These are phyloP conservation scores for Tolypocladium ophioglossoides DNA, from an alignment of 2,329 filamentous ascomycete genomes.

Conservation along the genomic window DNA sequence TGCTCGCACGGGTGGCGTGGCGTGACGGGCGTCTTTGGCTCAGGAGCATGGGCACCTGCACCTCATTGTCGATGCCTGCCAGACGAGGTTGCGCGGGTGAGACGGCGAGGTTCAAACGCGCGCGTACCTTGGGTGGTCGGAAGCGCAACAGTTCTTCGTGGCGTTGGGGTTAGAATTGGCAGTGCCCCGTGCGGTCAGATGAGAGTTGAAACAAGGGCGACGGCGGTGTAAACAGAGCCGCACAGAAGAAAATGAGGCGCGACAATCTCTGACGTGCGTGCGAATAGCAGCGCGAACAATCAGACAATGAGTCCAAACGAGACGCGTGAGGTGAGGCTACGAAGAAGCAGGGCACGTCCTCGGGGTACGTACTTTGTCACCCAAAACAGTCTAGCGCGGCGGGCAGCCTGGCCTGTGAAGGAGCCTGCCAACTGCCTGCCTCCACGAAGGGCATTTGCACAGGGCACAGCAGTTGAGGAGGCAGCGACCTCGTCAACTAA, in stretches of 20 bases:
- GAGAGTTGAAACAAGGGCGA: neutral
- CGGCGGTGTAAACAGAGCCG: neutral
- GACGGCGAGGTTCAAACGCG: neutral
- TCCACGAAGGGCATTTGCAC: neutral
- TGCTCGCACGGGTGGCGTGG: neutral
- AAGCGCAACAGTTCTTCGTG: neutral
- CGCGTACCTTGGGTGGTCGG: neutral
- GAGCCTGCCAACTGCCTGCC: neutral
- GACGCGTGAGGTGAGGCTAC: slow-evolving; percentile 1
- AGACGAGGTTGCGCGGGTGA: neutral
- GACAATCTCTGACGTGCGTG: neutral
- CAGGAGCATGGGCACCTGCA: slow-evolving; percentile 2
- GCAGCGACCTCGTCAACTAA: neutral
- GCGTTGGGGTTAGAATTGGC: neutral
- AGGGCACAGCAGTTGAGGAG: neutral
- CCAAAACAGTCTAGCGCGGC: slow-evolving; percentile 16
- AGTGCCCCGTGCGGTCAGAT: neutral
- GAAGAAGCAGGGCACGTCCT: slow-evolving; percentile 4
- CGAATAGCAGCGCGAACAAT: neutral
- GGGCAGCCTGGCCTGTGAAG: neutral
- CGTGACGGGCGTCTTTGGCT: neutral
- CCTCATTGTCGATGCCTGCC: slow-evolving; percentile 5
- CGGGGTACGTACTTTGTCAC: slow-evolving; percentile 14
- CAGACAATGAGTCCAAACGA: neutral
- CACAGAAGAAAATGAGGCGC: neutral